Conservation (phyloP, 1,284 basidiomycete species). For the Erythrobasidium hasegawianum region DNA sequence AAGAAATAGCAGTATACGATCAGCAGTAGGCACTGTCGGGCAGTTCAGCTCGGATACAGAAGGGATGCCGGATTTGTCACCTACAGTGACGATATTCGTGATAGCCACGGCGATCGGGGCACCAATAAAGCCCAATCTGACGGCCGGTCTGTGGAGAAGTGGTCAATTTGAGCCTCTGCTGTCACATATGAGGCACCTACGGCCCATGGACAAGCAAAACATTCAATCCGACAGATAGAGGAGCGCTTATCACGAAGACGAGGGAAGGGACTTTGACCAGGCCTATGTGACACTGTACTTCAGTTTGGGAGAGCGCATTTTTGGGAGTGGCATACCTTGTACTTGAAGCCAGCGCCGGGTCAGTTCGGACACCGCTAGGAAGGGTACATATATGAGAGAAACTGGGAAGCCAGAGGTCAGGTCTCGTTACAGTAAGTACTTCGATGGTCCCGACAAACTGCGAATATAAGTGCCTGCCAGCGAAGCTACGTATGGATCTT, state of each 20-base stretch:
- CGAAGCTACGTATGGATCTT: slow-evolving; percentile 21
- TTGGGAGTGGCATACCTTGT: slow-evolving; percentile 6
- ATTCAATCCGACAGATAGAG: slow-evolving; percentile 64
- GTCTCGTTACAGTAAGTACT: no score
- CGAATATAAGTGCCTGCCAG: slow-evolving; percentile 18
- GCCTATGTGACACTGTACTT: slow-evolving; percentile 64
- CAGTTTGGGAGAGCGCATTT: no score
- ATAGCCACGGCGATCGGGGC: slow-evolving; percentile 18
- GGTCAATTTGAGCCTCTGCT: no score
- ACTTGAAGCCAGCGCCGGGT: slow-evolving; percentile 15
- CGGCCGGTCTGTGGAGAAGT: background rate
- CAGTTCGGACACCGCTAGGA: slow-evolving; percentile 14
- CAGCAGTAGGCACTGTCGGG: background rate
- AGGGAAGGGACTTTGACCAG: slow-evolving; percentile 81
- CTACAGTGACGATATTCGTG: slow-evolving; percentile 12
- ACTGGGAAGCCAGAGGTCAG: no score
- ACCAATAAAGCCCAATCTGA: slow-evolving; percentile 22
- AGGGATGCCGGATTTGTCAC: background rate
- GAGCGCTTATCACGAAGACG: slow-evolving; percentile 77
- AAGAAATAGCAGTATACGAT: slow-evolving; percentile 6
- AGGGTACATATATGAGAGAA: slow-evolving; percentile 14
- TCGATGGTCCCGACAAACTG: no score
- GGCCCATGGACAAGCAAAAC: slow-evolving; percentile 36
- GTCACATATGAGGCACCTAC: no score
- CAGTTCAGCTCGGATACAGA: background rate